Percentiles rank a stretch among this genome's conserved stretches.
These are phyloP conservation scores for Ophidiomyces ophidiicola DNA, from an alignment of 2,329 filamentous ascomycete genomes.

Conservation along the genomic window DNA sequence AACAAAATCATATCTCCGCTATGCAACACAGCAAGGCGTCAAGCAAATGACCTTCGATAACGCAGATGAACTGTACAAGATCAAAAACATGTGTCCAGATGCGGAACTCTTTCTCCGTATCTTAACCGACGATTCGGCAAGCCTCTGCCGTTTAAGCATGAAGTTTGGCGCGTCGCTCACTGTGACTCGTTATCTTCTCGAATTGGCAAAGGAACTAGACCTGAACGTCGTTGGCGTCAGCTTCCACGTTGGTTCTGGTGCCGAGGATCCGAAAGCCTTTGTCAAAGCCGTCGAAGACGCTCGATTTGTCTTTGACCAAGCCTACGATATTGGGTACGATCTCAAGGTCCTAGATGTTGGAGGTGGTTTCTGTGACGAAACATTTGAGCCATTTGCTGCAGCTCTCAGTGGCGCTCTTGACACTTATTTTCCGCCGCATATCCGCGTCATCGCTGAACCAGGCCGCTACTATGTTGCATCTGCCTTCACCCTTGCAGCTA, in stretches of 20 bases:
- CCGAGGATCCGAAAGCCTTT: conserved; percentile 85
- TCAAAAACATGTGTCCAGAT: conserved; percentile 76
- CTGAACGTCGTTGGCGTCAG: conserved; percentile 92
- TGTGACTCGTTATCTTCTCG: conserved; percentile 61
- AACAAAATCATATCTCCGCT: conserved; percentile 94
- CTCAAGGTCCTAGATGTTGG: conserved; percentile 87
- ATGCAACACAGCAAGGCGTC: conserved; percentile 70
- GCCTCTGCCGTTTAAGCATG: conserved; percentile 85
- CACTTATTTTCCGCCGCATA: conserved; percentile 68
- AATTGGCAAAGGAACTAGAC: conserved; percentile 65
- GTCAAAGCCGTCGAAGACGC: conserved; percentile 84
- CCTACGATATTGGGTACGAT: conserved; percentile 59
- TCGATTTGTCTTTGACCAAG: conserved; percentile 77
- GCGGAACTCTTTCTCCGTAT: conserved; percentile 92
- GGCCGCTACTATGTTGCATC: conserved; percentile 90
- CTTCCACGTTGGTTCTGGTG: conserved; percentile 95
- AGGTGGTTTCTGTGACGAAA: conserved; percentile 82
- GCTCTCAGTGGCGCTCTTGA: conserved; percentile 72
- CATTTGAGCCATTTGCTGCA: conserved; percentile 78
- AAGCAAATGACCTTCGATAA: conserved; percentile 99
- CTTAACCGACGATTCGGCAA: conserved; percentile 88
- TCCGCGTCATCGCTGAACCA: conserved; percentile 88
- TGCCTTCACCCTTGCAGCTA: conserved; percentile 89
- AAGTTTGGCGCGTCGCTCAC: conserved; percentile 94
- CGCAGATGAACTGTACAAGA: conserved; percentile 93